Conservation (phyloP, 1,284 basidiomycete species). For the Ustilago hordei region DNA sequence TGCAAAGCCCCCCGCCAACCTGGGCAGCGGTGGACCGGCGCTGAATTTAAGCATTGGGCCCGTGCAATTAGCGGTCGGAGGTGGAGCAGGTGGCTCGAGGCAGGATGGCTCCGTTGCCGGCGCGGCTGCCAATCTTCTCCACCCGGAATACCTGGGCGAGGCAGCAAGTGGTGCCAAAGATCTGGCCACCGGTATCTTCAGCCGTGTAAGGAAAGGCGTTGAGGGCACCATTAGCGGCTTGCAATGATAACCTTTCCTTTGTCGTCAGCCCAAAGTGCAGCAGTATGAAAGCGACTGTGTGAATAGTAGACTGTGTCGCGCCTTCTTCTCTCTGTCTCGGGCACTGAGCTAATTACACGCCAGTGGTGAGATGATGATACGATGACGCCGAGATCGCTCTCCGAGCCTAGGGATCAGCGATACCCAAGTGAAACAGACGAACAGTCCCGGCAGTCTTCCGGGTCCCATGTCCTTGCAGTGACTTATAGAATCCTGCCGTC, state of each 20-base stretch:
- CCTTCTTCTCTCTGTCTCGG: too few species aligned
- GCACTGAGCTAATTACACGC: too few species aligned
- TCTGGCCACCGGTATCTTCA: conserved; percentile 61
- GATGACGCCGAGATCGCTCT: too few species aligned
- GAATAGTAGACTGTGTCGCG: background rate
- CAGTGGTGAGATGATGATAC: too few species aligned
- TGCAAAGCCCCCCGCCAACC: conserved; percentile 52
- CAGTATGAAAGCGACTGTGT: background rate
- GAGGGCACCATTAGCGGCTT: conserved; percentile 50
- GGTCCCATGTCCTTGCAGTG: too few species aligned
- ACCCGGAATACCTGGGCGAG: conserved; percentile 55
- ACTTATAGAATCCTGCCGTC: too few species aligned
- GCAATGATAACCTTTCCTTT: conserved; percentile 18
- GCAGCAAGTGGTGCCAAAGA: conserved; percentile 62
- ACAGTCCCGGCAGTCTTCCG: too few species aligned
- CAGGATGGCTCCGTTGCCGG: conserved; percentile 24
- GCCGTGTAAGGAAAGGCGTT: conserved; percentile 55
- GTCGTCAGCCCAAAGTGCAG: background rate
- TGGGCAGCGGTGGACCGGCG: conserved; percentile 34
- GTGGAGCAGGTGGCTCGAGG: conserved; percentile 24
- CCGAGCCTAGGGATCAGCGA: too few species aligned
- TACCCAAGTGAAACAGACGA: too few species aligned
- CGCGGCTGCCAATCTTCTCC: conserved; percentile 31
- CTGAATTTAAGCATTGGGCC: conserved; percentile 63
- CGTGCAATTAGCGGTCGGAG: conserved; percentile 52